Evolutionary conservation across 202 grass and related monocot species (phyloP), one percentile per base, ranked within the genome.

Genomic region (Bolboschoenoplectus hybrid): DNA sequence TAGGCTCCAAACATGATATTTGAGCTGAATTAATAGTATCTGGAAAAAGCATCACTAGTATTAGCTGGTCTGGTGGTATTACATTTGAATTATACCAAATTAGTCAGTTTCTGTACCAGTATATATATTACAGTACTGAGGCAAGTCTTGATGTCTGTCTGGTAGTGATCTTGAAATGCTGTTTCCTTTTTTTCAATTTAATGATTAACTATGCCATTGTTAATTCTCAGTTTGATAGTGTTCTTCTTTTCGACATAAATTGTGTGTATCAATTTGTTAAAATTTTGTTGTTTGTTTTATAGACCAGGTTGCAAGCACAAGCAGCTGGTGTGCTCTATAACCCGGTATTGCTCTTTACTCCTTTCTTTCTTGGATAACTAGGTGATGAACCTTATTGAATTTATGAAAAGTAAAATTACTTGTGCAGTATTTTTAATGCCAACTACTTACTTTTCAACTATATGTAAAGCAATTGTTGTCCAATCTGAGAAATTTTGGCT

Each of bases 251-350:
- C 80, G 4, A 34, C 1, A 5, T 47, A 38, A 65, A 63, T 47
- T 50, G 9, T 82, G 9, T 5, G 8, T 67, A 11, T 32, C 9
- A 47, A 46, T 82, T 65, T n/a, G 2, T 50, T 44, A 17, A 5
- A 66, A 2, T 34, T 4, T 13, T 10, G 35, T 66, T 7, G 67
- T 80, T 84, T 79, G 14, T 83, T 9, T 81, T 87, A 43, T 88
- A 98, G 95, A 98, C 95, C 38, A 94, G 95, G 75, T 93, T 98
- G 83, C 95, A 98, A 89, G 95, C 93, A 3, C 95, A 98, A 75
- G 95, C 93, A 64, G 95, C 93, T 86, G 95, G 95, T 88, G 91
- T 98, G 17, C 81, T 90, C 14, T 95, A 98, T 81, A 91, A 92
- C 65, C 85, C 89, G 81, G 91, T 95, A 93, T 80, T 65, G 38